phyloP scores from a whole-genome alignment of 225 moss, liverwort and hornwort genomes.

The Marchantia paleacea region DNA sequence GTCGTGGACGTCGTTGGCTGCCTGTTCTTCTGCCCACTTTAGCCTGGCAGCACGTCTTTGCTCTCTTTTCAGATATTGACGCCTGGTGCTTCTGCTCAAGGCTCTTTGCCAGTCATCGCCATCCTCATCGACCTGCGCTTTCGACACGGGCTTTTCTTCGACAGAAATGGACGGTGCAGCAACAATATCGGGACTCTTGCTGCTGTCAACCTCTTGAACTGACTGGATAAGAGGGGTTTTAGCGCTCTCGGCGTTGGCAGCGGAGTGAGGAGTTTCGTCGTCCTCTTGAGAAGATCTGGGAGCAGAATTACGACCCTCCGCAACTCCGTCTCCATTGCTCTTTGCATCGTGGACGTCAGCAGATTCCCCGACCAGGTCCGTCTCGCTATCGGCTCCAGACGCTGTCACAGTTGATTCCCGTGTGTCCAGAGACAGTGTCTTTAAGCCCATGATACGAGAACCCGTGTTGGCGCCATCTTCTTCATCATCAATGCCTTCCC shows the following conservation, averaged over 20 bases:
- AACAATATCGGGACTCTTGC: background rate
- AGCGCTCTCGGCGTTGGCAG: background rate
- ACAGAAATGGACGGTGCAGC: conserved; percentile 28
- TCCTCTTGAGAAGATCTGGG: background rate
- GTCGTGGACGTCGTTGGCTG: background rate
- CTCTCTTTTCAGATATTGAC: conserved; percentile 69
- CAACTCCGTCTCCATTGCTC: background rate
- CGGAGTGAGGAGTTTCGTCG: background rate
- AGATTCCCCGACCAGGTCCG: background rate
- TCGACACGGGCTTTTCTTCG: conserved; percentile 61
- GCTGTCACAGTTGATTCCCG: conserved; percentile 24
- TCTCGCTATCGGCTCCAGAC: background rate
- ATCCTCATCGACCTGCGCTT: conserved; percentile 47
- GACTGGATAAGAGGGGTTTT: too few relatives aligned
- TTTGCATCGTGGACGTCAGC: background rate
- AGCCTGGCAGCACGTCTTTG: conserved; percentile 50
- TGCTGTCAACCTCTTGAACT: background rate
- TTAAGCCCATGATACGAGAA: conserved; percentile 76
- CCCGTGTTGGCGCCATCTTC: conserved; percentile 29
- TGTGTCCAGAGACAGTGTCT: conserved; percentile 49
- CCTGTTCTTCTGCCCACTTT: conserved; percentile 24
- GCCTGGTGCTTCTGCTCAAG: conserved; percentile 70
- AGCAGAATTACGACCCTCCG: background rate
- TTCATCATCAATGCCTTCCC: conserved; percentile 73
- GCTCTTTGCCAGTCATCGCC: conserved; percentile 61